Evolutionary conservation across 2,329 filamentous ascomycete genomes (phyloP).

Genomic region (Alternaria conjuncta): DNA sequence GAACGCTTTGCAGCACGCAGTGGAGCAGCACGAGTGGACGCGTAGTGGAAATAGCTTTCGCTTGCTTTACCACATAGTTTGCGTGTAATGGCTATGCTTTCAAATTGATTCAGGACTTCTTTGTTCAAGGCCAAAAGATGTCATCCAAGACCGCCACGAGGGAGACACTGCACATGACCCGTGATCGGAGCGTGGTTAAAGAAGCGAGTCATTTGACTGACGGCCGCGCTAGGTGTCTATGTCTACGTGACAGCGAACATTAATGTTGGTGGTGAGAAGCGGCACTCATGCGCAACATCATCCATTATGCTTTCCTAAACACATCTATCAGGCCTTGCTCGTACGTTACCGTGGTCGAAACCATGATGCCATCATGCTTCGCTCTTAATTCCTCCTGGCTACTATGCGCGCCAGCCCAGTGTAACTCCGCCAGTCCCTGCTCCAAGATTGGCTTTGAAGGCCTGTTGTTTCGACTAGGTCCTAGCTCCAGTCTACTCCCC

Average conservation of each 20-base stretch:
- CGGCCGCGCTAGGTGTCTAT: background rate
- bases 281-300: background rate
- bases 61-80: background rate
- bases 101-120: background rate
- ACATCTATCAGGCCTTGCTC: background rate
- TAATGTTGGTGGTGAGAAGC: background rate
- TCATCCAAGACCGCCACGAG: background rate
- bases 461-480: background rate
- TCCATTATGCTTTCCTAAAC: background rate
- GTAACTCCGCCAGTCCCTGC: background rate
- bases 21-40: background rate
- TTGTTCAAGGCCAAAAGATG: background rate
- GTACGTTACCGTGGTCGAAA: slow-evolving; percentile 3
- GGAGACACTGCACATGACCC: background rate
- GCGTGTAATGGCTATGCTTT: background rate
- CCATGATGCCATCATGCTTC: slow-evolving; percentile 6
- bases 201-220: background rate
- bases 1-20: background rate
- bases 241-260: background rate
- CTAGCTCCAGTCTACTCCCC: background rate
- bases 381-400: slow-evolving; percentile 16
- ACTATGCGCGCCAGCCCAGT: slow-evolving; percentile 7
- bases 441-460: background rate
- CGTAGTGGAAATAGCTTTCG: background rate
- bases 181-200: background rate